Conservation (phyloP, 2,329 filamentous ascomycete species). For the Sporothrix protearum region DNA sequence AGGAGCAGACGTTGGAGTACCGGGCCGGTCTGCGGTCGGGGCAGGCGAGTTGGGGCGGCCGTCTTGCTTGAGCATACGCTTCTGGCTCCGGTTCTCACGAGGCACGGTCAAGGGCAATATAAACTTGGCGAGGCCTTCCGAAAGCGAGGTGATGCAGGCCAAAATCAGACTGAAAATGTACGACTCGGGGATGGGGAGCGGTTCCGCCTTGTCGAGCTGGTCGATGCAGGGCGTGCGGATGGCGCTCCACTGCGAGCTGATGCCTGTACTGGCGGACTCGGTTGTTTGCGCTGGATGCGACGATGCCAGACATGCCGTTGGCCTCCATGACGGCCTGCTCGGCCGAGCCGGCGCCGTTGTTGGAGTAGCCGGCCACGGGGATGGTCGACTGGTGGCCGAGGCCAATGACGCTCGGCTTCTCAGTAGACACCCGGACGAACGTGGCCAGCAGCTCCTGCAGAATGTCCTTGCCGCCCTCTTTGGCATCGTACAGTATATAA, state of each 20-base stretch:
- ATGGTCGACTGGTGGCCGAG: conserved; percentile 84
- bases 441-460: conserved; percentile 78
- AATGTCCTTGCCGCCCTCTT: conserved; percentile 68
- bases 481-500: conserved; percentile 73
- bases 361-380: conserved; percentile 59
- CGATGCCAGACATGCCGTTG: conserved; percentile 81
- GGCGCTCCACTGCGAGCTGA: conserved; percentile 88
- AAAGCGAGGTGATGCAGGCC: conserved; percentile 83
- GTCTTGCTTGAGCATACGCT: conserved; percentile 46
- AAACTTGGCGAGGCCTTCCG: conserved; percentile 89
- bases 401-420: conserved; percentile 85
- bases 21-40: conserved; percentile 21
- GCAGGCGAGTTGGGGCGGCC: conserved; percentile 44
- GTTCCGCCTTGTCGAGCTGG: conserved; percentile 86
- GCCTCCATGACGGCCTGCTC: conserved; percentile 90
- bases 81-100: conserved; percentile 57
- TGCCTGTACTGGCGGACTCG: conserved; percentile 67
- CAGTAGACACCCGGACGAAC: conserved; percentile 88
- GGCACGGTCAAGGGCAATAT: conserved; percentile 87
- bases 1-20: conserved; percentile 26
- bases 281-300: conserved; percentile 67
- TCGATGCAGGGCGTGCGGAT: conserved; percentile 86
- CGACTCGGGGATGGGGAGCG: conserved; percentile 80
- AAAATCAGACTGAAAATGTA: conserved; percentile 89
- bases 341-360: conserved; percentile 55